These are phyloP conservation scores for Epichloe elymi DNA, from an alignment of 2,329 filamentous ascomycete genomes.

Conservation along the genomic window DNA sequence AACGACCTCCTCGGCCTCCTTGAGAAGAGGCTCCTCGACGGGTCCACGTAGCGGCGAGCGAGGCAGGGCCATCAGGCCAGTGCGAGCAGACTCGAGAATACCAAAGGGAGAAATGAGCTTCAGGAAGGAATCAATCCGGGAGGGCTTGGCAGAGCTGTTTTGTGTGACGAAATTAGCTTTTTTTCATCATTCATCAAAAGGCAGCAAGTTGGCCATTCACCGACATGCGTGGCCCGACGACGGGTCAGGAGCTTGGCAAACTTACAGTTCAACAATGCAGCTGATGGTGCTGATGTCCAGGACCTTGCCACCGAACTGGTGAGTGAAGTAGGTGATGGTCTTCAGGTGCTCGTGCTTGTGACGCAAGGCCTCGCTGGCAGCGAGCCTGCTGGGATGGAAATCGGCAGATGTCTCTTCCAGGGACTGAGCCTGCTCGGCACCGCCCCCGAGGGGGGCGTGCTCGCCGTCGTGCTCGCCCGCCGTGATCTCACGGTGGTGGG, in stretches of 20 bases:
- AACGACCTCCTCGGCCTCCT: slow-evolving; percentile 89
- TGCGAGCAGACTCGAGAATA: slow-evolving; percentile 89
- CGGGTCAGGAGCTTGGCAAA: slow-evolving; percentile 10
- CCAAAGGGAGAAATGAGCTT: slow-evolving; percentile 91
- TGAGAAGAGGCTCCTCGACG: slow-evolving; percentile 54
- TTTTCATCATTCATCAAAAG: no score
- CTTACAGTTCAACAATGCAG: slow-evolving; percentile 94
- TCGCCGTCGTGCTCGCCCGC: slow-evolving; percentile 35
- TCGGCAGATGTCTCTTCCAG: slow-evolving; percentile 43
- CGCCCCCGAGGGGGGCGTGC: slow-evolving; percentile 20
- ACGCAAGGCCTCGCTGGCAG: slow-evolving; percentile 75
- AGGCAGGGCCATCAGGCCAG: slow-evolving; percentile 91
- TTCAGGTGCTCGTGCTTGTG: slow-evolving; percentile 97
- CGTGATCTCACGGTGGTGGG: slow-evolving; percentile 85
- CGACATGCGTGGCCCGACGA: no score
- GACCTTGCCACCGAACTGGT: slow-evolving; percentile 96
- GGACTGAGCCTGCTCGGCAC: slow-evolving; percentile 23
- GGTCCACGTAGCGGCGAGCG: slow-evolving; percentile 74
- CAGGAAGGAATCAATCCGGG: slow-evolving; percentile 91
- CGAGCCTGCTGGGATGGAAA: slow-evolving; percentile 82
- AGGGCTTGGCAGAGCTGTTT: slow-evolving; percentile 73
- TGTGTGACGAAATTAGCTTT: neutral
- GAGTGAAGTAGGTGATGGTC: slow-evolving; percentile 89
- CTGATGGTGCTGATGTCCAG: slow-evolving; percentile 96
- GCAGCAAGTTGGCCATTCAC: no score